phyloP scores from a whole-genome alignment of 176 grass and related monocot genomes.

The Aegilops umbellulata region DNA sequence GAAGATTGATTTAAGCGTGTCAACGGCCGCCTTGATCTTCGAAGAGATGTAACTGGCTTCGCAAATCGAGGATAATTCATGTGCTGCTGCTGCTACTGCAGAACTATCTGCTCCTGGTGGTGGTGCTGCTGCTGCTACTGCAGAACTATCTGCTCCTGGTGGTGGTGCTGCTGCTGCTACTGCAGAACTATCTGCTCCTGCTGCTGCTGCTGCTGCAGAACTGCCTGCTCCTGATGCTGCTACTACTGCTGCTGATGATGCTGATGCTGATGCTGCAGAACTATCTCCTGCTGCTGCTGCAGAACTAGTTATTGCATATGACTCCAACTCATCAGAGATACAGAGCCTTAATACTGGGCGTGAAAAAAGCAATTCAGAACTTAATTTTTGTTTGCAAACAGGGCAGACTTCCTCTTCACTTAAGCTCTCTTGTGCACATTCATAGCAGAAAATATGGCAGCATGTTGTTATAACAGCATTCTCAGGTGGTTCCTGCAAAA shows the following conservation, averaged over 20 bases:
- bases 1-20: slow-evolving; percentile 50
- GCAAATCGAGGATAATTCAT: slow-evolving; percentile 36
- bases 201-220: neutral
- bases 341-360: slow-evolving; percentile 50
- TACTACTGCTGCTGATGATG: no score
- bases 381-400: slow-evolving; percentile 51
- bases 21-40: slow-evolving; percentile 57
- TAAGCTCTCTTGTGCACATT: slow-evolving; percentile 67
- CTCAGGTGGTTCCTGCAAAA: slow-evolving; percentile 83
- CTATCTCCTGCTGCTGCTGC: slow-evolving; percentile 2
- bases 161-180: no score
- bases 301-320: slow-evolving; percentile 27
- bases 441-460: slow-evolving; percentile 89
- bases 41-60: slow-evolving; percentile 80
- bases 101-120: no score
- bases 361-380: slow-evolving; percentile 59
- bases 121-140: no score
- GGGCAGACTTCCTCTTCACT: slow-evolving; percentile 64
- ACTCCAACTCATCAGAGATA: slow-evolving; percentile 38
- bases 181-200: no score
- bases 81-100: neutral
- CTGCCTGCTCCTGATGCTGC: neutral
- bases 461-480: slow-evolving; percentile 75
- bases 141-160: no score
- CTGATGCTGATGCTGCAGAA: slow-evolving; percentile 11